These are phyloP conservation scores for Exophiala phaeomuriformis DNA, from an alignment of 2,329 filamentous ascomycete species.

Conservation along the genomic window DNA sequence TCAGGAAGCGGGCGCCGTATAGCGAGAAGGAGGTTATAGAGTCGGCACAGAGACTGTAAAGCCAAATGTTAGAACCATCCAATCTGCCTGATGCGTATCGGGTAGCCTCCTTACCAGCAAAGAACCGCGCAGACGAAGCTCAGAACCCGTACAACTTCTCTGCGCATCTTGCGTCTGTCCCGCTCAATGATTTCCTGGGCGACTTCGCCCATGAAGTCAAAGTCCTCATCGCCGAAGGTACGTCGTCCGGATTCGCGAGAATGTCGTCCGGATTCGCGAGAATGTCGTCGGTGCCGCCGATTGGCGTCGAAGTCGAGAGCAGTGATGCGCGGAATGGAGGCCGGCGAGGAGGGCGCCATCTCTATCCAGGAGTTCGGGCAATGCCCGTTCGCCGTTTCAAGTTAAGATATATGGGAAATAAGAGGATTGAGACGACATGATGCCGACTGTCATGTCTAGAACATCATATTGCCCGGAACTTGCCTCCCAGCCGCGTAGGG, in stretches of 20 bases:
- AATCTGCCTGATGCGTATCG: not conserved
- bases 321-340: conserved; percentile 32
- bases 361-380: not conserved
- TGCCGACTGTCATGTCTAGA: not conserved
- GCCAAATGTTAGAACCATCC: not conserved
- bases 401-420: not conserved
- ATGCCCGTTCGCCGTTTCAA: not conserved
- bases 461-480: conserved; percentile 3
- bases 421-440: conserved; percentile 1
- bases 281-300: conserved; percentile 27
- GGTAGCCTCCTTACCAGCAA: conserved; percentile 42
- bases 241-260: conserved; percentile 15
- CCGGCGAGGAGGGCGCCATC: conserved; percentile 14
- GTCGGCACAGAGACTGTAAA: conserved; percentile 64
- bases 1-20: conserved; percentile 85
- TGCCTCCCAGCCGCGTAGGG: too few relatives aligned
- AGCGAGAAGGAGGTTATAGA: conserved; percentile 91
- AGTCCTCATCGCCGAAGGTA: conserved; percentile 28
- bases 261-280: conserved; percentile 17
- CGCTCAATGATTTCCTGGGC: conserved; percentile 54
- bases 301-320: conserved; percentile 43
- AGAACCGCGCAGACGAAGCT: conserved; percentile 56
- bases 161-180: conserved; percentile 49
- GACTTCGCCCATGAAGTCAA: conserved; percentile 53
- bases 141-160: conserved; percentile 46